Base-by-base conservation (phyloP, 164 flowering plant genomes). In the Houttuynia cordata region DNA sequence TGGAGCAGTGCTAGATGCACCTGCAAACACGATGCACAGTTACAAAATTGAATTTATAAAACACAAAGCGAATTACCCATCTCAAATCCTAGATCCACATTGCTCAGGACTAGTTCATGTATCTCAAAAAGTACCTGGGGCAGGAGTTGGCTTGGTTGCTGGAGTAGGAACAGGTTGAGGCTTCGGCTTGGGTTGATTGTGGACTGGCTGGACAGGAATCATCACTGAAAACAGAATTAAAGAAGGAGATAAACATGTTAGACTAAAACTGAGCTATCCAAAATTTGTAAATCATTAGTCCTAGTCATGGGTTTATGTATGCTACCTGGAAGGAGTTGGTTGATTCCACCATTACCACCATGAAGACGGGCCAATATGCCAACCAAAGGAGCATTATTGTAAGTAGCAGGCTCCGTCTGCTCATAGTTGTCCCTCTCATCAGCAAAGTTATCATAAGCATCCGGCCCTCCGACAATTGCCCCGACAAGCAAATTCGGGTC, bases 331-430 rank as follows among this genome's bases (percentile, higher is more conserved):
- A 88, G 93, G 57, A 84, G 87, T 76, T 92, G 96, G 68, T 79
- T 84, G 39, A 79, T 82, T 5, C 87, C 81, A 17, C 81, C 53
- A 51, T 74, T 80, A 25, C 96, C 96, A 21, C 75, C 78, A 42
- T 67, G 70, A 20, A 92, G 75, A 10, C 98, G 72, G 1, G 98
- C 96, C 67, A 92, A 65, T 8, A 86, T 40, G 14, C 98, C 98
- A 20, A 92, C 59, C 64, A 92, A 79, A 23, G 98, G 96, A 34
- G 97, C 98, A 80, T 89, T 92, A 78, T 90, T 92, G 71, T 92
- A 92, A 15, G 97, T 92, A 40, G 98, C 94, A 22, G 98, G 98
- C 77, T 92, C 98, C 0, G 97, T 90, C 62, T 92, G 98, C 73
- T 87, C 86, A 34, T 83, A 92, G 51, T 92, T 90, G 60, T 87